phyloP scores from a whole-genome alignment of 2,329 filamentous ascomycete genomes.

The Diaporthe helianthi region DNA sequence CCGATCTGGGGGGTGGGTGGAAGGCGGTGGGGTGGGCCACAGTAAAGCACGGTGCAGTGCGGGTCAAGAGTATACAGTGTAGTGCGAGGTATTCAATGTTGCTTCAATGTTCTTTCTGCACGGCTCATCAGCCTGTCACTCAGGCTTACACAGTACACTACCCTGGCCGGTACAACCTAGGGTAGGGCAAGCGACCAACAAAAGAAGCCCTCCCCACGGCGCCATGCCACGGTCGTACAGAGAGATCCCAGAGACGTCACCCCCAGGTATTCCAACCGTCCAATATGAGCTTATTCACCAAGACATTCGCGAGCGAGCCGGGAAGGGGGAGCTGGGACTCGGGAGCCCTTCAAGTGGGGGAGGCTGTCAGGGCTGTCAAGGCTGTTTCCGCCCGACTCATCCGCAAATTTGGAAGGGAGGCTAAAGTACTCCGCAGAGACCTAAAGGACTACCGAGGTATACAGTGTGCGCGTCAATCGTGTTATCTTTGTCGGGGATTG shows the following conservation, averaged over 20 bases:
- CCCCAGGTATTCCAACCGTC: neutral
- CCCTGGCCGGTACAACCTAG: too few relatives aligned
- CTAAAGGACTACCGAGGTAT: too few relatives aligned
- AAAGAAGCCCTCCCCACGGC: neutral
- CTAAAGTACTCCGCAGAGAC: too few relatives aligned
- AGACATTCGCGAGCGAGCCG: constrained; percentile 21
- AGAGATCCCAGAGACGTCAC: neutral
- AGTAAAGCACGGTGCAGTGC: neutral
- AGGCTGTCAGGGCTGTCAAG: too few relatives aligned
- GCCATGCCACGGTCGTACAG: constrained; percentile 16
- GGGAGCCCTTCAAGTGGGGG: too few relatives aligned
- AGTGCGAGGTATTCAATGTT: neutral
- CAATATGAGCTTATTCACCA: neutral
- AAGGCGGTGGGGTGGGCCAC: too few relatives aligned
- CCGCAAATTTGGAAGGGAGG: constrained; percentile 19
- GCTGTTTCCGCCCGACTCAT: constrained; percentile 1
- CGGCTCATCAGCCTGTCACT: neutral
- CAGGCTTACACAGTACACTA: too few relatives aligned
- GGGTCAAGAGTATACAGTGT: neutral
- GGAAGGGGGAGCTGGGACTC: neutral
- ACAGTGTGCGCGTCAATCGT: neutral
- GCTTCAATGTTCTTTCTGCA: neutral
- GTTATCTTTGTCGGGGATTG: neutral
- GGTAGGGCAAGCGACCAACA: neutral
- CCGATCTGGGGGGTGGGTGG: too few relatives aligned